Evolutionary conservation across 805 yeast genomes (phyloP), one percentile per base, ranked within the genome.

Genomic region (Wickerhamomyces bisporus): DNA sequence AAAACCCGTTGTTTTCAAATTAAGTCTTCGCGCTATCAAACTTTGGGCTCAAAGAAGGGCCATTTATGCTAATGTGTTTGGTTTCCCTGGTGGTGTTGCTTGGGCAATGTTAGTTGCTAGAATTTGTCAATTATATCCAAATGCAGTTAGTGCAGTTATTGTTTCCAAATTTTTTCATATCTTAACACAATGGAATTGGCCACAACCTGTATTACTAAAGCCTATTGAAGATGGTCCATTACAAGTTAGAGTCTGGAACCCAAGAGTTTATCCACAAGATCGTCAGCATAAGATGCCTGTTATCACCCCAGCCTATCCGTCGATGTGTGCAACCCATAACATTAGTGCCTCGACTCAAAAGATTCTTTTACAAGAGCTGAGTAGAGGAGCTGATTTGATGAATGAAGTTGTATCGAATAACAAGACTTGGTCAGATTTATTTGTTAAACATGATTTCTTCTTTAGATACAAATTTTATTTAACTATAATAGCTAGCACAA

Each of bases 101-200:
- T 93, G 98, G 98, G 98, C 98, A 1, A 93, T 93, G 97, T 62
- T 93, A 29, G 97, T 89, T n/a, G 98, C 98, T 2, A 73, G 98
- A 52, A 87, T 93, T 21, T 93, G 98, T 61, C 98, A 93, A 60
- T 65, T 93, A 35, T 93, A 91, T 58, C 98, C 98, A 9, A 91
- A 91, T 61, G 95, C 98, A 0, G 94, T 88, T 11, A 81, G 96
- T 44, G 86, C 98, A 0, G 87, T 85, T 3, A 83, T 93, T 36
- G 81, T 93, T n/a, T 78, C 82, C 42, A 85, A 88, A 56, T 93
- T 93, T 58, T 93, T 93, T 64, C 76, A 78, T 47, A 87, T 93
- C 44, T 75, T 86, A 49, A 64, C 87, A 2, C 77, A 86, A 57
- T 93, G 98, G 98, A 79, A 77, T 52, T 93, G 98, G 98, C 98